Conservation (phyloP, 2,329 filamentous ascomycete species). For the Venturia aucupariae region DNA sequence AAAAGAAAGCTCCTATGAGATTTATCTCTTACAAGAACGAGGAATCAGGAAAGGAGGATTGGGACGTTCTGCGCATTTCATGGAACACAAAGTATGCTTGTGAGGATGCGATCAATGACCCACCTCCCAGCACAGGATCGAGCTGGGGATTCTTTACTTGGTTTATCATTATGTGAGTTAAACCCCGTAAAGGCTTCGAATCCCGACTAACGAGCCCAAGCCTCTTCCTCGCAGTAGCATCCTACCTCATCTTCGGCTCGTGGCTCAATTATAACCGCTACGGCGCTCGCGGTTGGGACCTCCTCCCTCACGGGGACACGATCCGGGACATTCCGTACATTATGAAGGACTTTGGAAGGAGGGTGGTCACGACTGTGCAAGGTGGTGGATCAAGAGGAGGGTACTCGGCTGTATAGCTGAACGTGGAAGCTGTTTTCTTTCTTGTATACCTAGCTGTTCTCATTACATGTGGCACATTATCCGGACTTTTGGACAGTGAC, state of each 20-base stretch:
- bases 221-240: constrained; percentile 70
- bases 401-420: constrained; percentile 78
- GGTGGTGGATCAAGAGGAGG: constrained; percentile 77
- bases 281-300: constrained; percentile 88
- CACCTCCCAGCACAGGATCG: constrained; percentile 36
- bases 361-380: constrained; percentile 74
- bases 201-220: constrained; percentile 36
- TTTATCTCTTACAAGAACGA: constrained; percentile 64
- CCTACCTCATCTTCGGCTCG: constrained; percentile 94
- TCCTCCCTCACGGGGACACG: constrained; percentile 84
- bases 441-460: constrained; percentile 1
- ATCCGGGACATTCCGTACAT: constrained; percentile 89
- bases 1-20: constrained; percentile 50
- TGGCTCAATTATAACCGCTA: constrained; percentile 99
- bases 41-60: constrained; percentile 38
- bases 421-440: background rate
- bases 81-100: constrained; percentile 89
- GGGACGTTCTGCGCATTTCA: constrained; percentile 61
- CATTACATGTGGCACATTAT: background rate
- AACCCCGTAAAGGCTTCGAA: background rate
- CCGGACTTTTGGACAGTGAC: background rate
- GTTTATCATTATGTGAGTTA: constrained; percentile 79
- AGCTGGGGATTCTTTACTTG: constrained; percentile 97
- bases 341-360: constrained; percentile 75
- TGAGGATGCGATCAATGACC: constrained; percentile 39